Evolutionary conservation across 1,284 basidiomycete species (phyloP).

Genomic region (Apiotrichum porosum): DNA sequence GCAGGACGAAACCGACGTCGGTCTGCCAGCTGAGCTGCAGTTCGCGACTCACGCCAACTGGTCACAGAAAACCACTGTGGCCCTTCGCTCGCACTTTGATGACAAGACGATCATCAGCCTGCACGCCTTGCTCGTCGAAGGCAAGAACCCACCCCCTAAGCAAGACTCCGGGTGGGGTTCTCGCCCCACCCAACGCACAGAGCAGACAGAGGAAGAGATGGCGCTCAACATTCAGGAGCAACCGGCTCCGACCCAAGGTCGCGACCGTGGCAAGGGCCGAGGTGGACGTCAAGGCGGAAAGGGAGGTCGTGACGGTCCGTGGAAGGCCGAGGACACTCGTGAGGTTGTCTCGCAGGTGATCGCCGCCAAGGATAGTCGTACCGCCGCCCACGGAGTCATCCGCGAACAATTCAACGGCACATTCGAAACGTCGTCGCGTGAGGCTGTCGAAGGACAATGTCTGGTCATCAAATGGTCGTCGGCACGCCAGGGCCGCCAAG

Average conservation of each 20-base stretch:
- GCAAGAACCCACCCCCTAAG: conserved; percentile 62
- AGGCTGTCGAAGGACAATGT: conserved; percentile 25
- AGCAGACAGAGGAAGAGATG: conserved; percentile 32
- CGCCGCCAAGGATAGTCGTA: conserved; percentile 70
- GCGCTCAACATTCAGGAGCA: conserved; percentile 20
- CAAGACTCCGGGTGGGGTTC: conserved; percentile 50
- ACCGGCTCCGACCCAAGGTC: conserved; percentile 17
- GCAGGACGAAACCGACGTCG: too few species aligned
- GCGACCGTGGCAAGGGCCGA: conserved; percentile 18
- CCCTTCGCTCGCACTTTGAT: conserved; percentile 61
- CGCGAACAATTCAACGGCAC: conserved; percentile 76
- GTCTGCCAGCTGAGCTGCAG: conserved; percentile 22
- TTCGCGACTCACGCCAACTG: conserved; percentile 54
- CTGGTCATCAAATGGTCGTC: conserved; percentile 40
- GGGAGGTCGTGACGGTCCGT: conserved; percentile 17
- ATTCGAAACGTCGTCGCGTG: conserved; percentile 59
- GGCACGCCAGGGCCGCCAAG: not conserved
- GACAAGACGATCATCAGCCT: conserved; percentile 59
- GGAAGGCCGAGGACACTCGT: conserved; percentile 56
- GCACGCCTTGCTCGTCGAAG: conserved; percentile 69
- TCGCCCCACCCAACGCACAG: conserved; percentile 39
- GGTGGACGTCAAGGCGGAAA: conserved; percentile 22
- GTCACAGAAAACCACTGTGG: conserved; percentile 59
- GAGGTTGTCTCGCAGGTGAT: conserved; percentile 81
- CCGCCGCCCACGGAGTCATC: conserved; percentile 73